Base-by-base conservation (phyloP, 306 rosid species). In the Ceratonia siliqua region DNA sequence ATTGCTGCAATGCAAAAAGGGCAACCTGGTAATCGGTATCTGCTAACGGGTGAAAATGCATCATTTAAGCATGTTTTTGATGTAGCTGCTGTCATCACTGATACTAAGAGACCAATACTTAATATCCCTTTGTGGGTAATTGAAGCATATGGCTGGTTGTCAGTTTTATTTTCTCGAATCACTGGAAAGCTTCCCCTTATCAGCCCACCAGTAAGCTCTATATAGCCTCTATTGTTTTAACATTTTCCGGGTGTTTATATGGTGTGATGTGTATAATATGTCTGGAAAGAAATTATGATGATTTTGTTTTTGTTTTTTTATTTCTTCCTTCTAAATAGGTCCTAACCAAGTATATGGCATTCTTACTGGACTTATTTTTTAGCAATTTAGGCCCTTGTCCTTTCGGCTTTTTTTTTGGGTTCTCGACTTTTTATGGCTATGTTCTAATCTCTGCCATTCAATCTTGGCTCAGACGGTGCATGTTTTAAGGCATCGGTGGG, bases 31-130 rank as follows among this genome's bases (percentile, higher is more conserved):
- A 85, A 79, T 68, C 84, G 98, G 57, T 91, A 91, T 81, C 80
- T 91, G 8, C 82, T 94, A 20, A 86, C 98, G 0, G 97, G 98
- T 67, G 98, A 94, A 83, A 94, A 91, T 82, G 91, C 92, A 0
- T 94, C 98, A 8, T 90, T 94, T 71, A 82, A 57, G 3, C 77
- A 80, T 56, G 89, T 92, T 82, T 94, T 94, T 68, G 95, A 91
- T 74, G 28, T 85, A 70, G 92, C 96, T 57, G 97, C 96, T 17
- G 67, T 53, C 18, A 81, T 91, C 33, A 88, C 97, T 20, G 78
- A 56, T 55, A 94, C 98, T 4, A 77, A 8, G 35, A 88, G 70
- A 64, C 98, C 97, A 6, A 24, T 68, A 11, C 52, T 90, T 54
- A 81, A 53, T 63, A 85, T 91, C 62, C 97, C 97, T 13, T 30